phyloP scores from a whole-genome alignment of 192 early-diverging fungal species.

The Bifiguratus adelaidae region DNA sequence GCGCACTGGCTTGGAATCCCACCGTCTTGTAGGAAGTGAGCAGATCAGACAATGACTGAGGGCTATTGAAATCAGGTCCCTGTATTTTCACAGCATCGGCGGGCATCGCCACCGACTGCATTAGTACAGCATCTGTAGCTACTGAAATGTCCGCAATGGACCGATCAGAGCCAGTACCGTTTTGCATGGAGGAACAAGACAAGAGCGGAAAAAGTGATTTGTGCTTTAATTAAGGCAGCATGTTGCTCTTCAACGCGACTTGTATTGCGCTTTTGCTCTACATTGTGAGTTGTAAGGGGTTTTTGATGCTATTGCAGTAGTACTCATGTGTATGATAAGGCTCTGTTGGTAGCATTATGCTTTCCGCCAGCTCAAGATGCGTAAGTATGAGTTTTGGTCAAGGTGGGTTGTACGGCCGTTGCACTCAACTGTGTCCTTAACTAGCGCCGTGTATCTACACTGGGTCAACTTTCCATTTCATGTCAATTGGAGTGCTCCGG shows the following conservation, averaged over 20 bases:
- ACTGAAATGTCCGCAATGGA: neutral
- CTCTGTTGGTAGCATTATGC: neutral
- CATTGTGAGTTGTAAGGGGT: too few relatives aligned
- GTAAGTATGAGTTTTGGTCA: neutral
- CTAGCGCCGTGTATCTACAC: slow-evolving; percentile 16
- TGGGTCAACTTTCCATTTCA: slow-evolving; percentile 15
- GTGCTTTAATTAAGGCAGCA: too few relatives aligned
- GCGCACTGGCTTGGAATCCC: slow-evolving; percentile 89
- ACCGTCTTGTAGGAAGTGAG: slow-evolving; percentile 63
- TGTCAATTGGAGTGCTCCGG: slow-evolving; percentile 12
- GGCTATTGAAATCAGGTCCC: slow-evolving; percentile 92
- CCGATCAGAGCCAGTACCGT: too few relatives aligned
- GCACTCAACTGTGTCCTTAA: neutral
- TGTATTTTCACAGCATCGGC: slow-evolving; percentile 48
- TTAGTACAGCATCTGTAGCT: slow-evolving; percentile 51
- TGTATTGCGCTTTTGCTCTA: too few relatives aligned
- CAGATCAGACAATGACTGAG: slow-evolving; percentile 63
- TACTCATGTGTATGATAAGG: too few relatives aligned
- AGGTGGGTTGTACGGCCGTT: neutral
- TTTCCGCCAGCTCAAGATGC: neutral
- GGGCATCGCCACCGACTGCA: slow-evolving; percentile 62
- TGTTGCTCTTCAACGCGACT: too few relatives aligned
- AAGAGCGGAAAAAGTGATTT: too few relatives aligned
- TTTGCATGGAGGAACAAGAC: too few relatives aligned
- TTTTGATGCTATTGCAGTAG: too few relatives aligned